Conservation (phyloP, 2,329 filamentous ascomycete genomes). For the Pseudogymnoascus sp. region DNA sequence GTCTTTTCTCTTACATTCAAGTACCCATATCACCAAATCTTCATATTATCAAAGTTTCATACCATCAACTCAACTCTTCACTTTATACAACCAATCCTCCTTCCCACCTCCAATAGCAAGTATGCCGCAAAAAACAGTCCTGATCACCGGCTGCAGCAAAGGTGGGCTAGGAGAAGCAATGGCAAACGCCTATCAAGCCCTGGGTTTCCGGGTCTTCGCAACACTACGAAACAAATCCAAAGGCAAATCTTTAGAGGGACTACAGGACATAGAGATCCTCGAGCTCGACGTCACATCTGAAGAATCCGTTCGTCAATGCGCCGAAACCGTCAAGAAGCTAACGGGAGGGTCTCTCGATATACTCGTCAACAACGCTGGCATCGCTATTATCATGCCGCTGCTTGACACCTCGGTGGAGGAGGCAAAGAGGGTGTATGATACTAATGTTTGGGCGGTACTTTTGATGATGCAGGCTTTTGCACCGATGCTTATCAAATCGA, state of each 20-base stretch:
- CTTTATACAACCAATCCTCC: no score
- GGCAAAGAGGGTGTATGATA: conserved; percentile 28
- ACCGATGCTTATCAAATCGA: conserved; percentile 26
- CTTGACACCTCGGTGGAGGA: conserved; percentile 28
- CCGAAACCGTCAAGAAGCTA: conserved; percentile 25
- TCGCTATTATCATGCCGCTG: conserved; percentile 25
- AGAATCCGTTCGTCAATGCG: conserved; percentile 27
- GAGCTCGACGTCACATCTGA: conserved; percentile 34
- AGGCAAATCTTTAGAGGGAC: conserved; percentile 12
- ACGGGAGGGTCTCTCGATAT: conserved; percentile 34
- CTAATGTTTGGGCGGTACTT: conserved; percentile 26
- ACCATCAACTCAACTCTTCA: no score
- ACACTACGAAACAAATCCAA: conserved; percentile 30
- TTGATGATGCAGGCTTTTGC: conserved; percentile 25
- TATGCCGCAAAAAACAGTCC: conserved; percentile 18
- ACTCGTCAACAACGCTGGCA: conserved; percentile 37
- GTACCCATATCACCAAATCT: no score
- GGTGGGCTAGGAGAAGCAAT: conserved; percentile 34
- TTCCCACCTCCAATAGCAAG: no score
- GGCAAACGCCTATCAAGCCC: conserved; percentile 28
- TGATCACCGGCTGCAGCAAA: conserved; percentile 33
- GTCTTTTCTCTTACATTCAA: no score
- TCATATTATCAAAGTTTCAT: no score
- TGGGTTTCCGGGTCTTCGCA: conserved; percentile 32
- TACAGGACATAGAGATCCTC: conserved; percentile 28